These are phyloP conservation scores for Mallotus japonicus DNA, from an alignment of 441 rosid species.

Conservation along the genomic window DNA sequence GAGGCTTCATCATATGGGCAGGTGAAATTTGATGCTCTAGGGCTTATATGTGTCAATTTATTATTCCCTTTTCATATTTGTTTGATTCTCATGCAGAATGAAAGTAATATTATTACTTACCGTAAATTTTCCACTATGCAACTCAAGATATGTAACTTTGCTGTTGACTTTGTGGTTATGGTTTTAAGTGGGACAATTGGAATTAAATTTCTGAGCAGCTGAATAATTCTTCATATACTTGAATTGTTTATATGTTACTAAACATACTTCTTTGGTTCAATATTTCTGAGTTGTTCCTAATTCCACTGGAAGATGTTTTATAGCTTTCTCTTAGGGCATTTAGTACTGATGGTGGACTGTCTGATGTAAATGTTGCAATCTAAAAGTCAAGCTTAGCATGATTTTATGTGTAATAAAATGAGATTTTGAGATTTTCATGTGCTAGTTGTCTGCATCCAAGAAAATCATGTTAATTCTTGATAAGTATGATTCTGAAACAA, in stretches of 20 bases:
- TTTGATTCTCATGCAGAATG: slow-evolving; percentile 6
- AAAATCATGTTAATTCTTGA: not conserved
- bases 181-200: not conserved
- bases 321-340: not conserved
- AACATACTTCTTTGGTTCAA: not conserved
- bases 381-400: not conserved
- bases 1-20: slow-evolving; percentile 87
- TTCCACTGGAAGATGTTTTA: not conserved
- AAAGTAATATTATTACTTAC: not conserved
- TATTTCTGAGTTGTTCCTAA: not conserved
- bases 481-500: not conserved
- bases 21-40: slow-evolving; percentile 37
- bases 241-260: not conserved
- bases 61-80: not conserved
- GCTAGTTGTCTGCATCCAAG: not conserved
- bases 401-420: too few species aligned
- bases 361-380: not conserved
- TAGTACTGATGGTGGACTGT: not conserved
- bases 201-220: not conserved
- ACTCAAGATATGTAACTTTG: not conserved
- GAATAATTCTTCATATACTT: not conserved
- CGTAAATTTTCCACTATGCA: not conserved
- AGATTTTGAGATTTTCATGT: too few species aligned
- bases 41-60: slow-evolving; percentile 5
- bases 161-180: not conserved